phyloP scores from a whole-genome alignment of 2,329 filamentous ascomycete species.

The Verticillium nubilum region DNA sequence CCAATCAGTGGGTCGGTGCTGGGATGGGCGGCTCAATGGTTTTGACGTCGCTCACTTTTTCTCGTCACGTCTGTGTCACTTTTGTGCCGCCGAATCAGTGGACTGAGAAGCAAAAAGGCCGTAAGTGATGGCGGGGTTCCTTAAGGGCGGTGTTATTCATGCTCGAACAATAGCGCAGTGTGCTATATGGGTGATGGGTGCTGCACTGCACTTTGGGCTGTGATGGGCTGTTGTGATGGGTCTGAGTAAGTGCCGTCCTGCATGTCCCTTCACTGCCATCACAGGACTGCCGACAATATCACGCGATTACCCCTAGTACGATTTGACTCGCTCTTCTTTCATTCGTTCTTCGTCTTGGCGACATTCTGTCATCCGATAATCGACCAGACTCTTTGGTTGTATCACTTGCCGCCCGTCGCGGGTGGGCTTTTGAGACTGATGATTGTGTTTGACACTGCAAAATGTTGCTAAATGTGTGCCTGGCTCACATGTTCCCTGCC shows the following conservation, averaged over 20 bases:
- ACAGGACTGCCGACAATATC: not conserved
- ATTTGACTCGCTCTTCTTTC: not conserved
- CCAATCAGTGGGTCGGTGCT: conserved; percentile 8
- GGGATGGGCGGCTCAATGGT: conserved; percentile 8
- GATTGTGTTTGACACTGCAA: not conserved
- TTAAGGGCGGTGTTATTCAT: not conserved
- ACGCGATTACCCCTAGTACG: not conserved
- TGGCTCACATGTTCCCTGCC: not conserved
- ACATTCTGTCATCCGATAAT: not conserved
- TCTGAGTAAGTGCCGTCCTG: not conserved
- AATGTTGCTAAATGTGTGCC: not conserved
- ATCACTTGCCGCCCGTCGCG: not conserved
- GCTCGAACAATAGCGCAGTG: not conserved
- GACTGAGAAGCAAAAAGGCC: not conserved
- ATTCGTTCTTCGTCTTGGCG: not conserved
- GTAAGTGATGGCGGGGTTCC: not conserved
- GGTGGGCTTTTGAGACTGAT: not conserved
- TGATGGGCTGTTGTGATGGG: not conserved
- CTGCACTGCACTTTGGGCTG: not conserved
- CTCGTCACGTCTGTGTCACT: not conserved
- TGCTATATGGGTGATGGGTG: not conserved
- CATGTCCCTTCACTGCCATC: not conserved
- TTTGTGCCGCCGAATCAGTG: not conserved
- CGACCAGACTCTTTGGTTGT: not conserved
- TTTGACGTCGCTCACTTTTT: not conserved